These are phyloP conservation scores for Stereocaulon alpinum DNA, from an alignment of 495 filamentous ascomycete genomes.

Conservation along the genomic window DNA sequence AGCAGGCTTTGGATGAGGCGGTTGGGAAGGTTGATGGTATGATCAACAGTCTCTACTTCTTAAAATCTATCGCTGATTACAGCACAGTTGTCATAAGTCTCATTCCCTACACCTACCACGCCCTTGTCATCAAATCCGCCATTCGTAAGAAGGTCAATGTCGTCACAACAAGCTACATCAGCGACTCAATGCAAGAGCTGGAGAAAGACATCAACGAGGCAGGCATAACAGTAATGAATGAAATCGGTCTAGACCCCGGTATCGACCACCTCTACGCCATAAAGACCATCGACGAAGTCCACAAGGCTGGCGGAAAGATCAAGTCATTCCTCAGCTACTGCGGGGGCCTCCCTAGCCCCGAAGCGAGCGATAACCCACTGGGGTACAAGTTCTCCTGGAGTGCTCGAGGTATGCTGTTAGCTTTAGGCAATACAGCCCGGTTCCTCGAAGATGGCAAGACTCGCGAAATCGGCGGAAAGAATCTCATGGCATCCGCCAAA, in stretches of 20 bases:
- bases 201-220: constrained; percentile 77
- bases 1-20: constrained; percentile 62
- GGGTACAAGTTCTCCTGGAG: constrained; percentile 96
- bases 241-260: constrained; percentile 61
- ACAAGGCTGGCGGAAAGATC: constrained; percentile 79
- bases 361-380: constrained; percentile 58
- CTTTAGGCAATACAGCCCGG: constrained; percentile 73
- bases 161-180: constrained; percentile 92
- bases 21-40: constrained; percentile 57
- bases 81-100: constrained; percentile 55
- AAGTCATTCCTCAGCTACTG: constrained; percentile 77
- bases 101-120: constrained; percentile 92
- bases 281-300: constrained; percentile 72
- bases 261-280: constrained; percentile 82
- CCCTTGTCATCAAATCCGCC: constrained; percentile 82
- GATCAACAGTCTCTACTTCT: background rate
- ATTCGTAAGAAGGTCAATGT: constrained; percentile 91
- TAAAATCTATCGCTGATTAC: background rate
- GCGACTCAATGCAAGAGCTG: constrained; percentile 83
- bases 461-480: constrained; percentile 45
- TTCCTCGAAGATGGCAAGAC: constrained; percentile 73
- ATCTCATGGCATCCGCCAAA: constrained; percentile 80
- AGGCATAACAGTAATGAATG: constrained; percentile 96
- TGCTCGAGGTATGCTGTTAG: constrained; percentile 76
- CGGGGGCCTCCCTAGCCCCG: constrained; percentile 70